These are phyloP conservation scores for Obba rivulosa DNA, from an alignment of 768 basidiomycete species.

Conservation along the genomic window DNA sequence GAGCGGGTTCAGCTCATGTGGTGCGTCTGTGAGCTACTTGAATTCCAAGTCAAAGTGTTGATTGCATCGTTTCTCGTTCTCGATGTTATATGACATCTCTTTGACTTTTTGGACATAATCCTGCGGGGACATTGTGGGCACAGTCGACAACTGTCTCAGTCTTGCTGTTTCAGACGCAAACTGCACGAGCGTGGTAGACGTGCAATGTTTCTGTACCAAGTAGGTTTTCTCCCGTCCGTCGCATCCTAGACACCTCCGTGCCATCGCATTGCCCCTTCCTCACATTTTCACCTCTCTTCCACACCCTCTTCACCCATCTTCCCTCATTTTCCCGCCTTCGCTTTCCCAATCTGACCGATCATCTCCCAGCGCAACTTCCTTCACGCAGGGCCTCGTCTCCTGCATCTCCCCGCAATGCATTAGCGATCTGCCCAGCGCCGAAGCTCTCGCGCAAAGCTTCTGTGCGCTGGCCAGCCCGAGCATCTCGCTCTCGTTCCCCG, in stretches of 20 bases:
- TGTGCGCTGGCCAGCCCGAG: constrained; percentile 35
- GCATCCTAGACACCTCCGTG: too few species aligned
- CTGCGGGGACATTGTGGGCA: neutral
- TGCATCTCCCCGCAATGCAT: constrained; percentile 36
- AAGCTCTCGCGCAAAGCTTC: constrained; percentile 43
- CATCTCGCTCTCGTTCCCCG: constrained; percentile 32
- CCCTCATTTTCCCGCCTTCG: too few species aligned
- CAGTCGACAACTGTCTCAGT: constrained; percentile 43
- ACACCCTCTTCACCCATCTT: neutral
- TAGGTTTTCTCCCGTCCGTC: constrained; percentile 9
- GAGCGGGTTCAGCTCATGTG: constrained; percentile 14
- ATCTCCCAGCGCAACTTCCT: constrained; percentile 22
- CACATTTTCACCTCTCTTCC: neutral
- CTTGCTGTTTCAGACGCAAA: constrained; percentile 32
- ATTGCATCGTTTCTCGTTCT: neutral
- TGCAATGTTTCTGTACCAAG: constrained; percentile 45
- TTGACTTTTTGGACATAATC: too few species aligned
- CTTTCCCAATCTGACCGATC: neutral
- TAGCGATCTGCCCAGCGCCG: constrained; percentile 31
- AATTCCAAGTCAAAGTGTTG: neutral
- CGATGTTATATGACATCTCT: neutral
- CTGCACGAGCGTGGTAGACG: constrained; percentile 40
- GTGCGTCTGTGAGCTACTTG: constrained; percentile 4
- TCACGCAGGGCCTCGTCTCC: constrained; percentile 30
- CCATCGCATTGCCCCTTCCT: neutral